Conservation (phyloP, 2,329 filamentous ascomycete species). For the Aspergillus melleus region DNA sequence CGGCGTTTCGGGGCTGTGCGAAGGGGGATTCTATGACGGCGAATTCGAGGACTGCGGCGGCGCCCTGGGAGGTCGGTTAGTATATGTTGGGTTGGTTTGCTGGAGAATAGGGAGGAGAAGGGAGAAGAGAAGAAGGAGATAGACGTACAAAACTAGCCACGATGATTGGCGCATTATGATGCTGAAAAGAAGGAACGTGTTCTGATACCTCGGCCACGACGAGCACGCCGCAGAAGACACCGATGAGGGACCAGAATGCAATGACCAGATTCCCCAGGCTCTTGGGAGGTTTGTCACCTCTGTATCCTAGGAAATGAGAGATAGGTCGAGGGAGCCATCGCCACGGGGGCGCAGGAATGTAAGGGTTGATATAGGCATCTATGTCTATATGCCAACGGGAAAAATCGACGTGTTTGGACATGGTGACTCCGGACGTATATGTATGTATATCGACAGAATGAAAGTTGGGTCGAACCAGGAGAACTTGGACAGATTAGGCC, state of each 20-base stretch:
- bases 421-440: neutral
- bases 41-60: slow-evolving; percentile 74
- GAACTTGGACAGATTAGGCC: no score
- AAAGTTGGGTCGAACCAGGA: no score
- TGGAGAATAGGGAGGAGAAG: neutral
- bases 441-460: no score
- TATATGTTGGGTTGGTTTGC: neutral
- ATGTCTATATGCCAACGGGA: slow-evolving; percentile 64
- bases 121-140: neutral
- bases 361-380: slow-evolving; percentile 72
- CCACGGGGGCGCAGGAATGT: slow-evolving; percentile 66
- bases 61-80: slow-evolving; percentile 54
- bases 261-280: slow-evolving; percentile 59
- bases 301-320: slow-evolving; percentile 68
- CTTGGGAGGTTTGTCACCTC: slow-evolving; percentile 36
- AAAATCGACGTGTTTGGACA: slow-evolving; percentile 19
- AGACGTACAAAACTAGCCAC: slow-evolving; percentile 68
- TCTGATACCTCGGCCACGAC: slow-evolving; percentile 60
- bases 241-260: slow-evolving; percentile 64
- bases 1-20: slow-evolving; percentile 68
- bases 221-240: slow-evolving; percentile 62
- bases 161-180: slow-evolving; percentile 59
- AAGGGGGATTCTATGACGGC: slow-evolving; percentile 70
- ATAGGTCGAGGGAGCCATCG: slow-evolving; percentile 64
- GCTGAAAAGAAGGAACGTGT: slow-evolving; percentile 55